Conservation (phyloP, 2,329 filamentous ascomycete genomes). For the Fusarium hainanense region DNA sequence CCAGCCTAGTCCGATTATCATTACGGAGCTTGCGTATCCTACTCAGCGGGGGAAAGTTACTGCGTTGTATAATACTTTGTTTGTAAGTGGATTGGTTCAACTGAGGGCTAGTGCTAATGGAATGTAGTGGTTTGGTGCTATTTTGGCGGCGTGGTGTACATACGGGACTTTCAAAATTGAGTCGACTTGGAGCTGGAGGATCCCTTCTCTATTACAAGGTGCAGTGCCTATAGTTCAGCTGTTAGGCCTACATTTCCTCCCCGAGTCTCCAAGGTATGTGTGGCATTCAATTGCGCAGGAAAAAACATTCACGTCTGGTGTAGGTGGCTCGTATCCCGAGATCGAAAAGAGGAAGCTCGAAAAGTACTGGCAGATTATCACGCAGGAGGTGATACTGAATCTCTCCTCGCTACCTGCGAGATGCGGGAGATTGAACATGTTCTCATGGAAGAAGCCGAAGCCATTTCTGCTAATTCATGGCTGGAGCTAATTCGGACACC, state of each 20-base stretch:
- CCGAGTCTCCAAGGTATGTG: slow-evolving; percentile 56
- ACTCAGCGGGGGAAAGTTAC: not conserved
- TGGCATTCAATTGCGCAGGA: too few species aligned
- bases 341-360: slow-evolving; percentile 57
- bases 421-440: slow-evolving; percentile 57
- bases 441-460: not conserved
- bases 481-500: not conserved
- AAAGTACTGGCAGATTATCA: slow-evolving; percentile 61
- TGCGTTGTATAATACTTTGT: not conserved
- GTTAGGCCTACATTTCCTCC: slow-evolving; percentile 1
- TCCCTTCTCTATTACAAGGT: slow-evolving; percentile 22
- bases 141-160: slow-evolving; percentile 25
- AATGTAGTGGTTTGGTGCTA: not conserved
- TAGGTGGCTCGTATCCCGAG: slow-evolving; percentile 49
- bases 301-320: too few species aligned
- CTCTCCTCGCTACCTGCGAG: slow-evolving; percentile 60
- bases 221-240: slow-evolving; percentile 25
- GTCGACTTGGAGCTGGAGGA: slow-evolving; percentile 29
- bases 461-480: not conserved
- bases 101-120: too few species aligned
- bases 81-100: not conserved
- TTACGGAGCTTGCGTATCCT: not conserved
- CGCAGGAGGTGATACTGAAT: slow-evolving; percentile 57
- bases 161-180: slow-evolving; percentile 29
- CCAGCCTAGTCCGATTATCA: not conserved